Conservation (phyloP, 2,329 filamentous ascomycete genomes). For the Bipolaris cookei region DNA sequence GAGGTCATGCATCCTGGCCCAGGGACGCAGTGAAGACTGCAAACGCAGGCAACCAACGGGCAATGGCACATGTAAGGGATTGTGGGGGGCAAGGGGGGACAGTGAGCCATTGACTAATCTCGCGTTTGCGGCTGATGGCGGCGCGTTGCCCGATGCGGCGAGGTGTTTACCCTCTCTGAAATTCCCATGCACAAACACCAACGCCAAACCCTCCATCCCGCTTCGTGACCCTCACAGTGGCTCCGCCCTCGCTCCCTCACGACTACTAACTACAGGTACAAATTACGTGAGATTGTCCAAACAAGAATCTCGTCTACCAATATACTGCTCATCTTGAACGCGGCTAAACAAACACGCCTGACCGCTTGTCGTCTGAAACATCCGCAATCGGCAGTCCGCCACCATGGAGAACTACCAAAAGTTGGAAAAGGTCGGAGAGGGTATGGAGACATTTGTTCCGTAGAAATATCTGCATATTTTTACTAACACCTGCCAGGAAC, state of each 20-base stretch:
- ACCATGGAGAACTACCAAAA: slow-evolving; percentile 95
- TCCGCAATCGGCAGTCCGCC: slow-evolving; percentile 16
- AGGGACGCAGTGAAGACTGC: neutral
- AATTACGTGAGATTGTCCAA: slow-evolving; percentile 4
- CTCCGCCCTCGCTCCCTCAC: slow-evolving; percentile 10
- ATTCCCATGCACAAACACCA: slow-evolving; percentile 35
- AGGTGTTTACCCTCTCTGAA: slow-evolving; percentile 32
- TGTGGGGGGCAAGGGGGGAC: slow-evolving; percentile 3
- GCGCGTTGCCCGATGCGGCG: slow-evolving; percentile 29
- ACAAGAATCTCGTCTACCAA: neutral
- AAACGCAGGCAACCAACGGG: neutral
- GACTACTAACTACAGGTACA: slow-evolving; percentile 40
- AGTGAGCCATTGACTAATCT: slow-evolving; percentile 23
- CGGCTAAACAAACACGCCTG: slow-evolving; percentile 16
- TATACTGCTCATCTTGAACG: neutral
- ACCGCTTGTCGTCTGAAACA: slow-evolving; percentile 33
- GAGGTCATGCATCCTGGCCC: slow-evolving; percentile 50
- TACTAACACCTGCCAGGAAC: slow-evolving; percentile 67
- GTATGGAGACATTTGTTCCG: slow-evolving; percentile 55
- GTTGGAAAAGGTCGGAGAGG: slow-evolving; percentile 95
- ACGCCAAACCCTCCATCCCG: slow-evolving; percentile 17
- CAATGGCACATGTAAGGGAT: neutral
- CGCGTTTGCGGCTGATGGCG: slow-evolving; percentile 31
- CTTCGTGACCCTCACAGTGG: slow-evolving; percentile 17
- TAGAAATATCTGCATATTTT: neutral